Base-by-base conservation (phyloP, 2,329 filamentous ascomycete genomes). In the Phialemoniopsis sp. region DNA sequence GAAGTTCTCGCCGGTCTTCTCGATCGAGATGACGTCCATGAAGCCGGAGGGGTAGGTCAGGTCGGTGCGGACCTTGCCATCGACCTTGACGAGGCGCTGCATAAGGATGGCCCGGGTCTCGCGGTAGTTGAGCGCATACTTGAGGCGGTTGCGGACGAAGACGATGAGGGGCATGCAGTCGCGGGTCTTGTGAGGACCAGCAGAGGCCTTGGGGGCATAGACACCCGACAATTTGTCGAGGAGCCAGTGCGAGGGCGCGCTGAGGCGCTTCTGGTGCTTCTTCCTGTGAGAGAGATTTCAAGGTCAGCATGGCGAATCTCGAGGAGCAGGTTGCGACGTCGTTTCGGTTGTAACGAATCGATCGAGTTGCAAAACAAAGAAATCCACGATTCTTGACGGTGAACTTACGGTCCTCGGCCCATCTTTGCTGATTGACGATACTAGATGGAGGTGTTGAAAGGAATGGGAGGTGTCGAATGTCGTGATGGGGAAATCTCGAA, bases 1-100 rank as follows among this genome's bases (percentile, higher is more conserved):
- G 89, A 98, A 98, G 87, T 95, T 87, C 85, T 98, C 93, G 84
- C 90, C 90, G 46, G 93, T 98, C 89, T 98, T 98, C 76, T 98
- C 93, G 68, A 98, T 94, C 64, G 80, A 78, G 79, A 98, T 96
- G 67, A 98, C 93, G 69, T 98, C 93, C 93, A 97, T 97, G 84
- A 94, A 96, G 63, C 93, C 93, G 56, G 93, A 78, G 59, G 93
- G 93, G 85, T 87, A 98, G 76, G 90, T 98, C 62, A 81, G 77
- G 76, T 98, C 93, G 72, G 93, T 98, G 78, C 93, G 91, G 76
- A 98, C 89, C 82, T 98, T 98, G 80, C 85, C 86, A 70, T 98
- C 93, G 66, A 98, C 93, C 86, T 97, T 96, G 87, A 98, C 82
- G 60, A 97, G 86, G 70, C 93, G 91, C 84, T 98, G 93, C 90